Conservation (phyloP, 768 basidiomycete genomes). For the Trametes coccinea region DNA sequence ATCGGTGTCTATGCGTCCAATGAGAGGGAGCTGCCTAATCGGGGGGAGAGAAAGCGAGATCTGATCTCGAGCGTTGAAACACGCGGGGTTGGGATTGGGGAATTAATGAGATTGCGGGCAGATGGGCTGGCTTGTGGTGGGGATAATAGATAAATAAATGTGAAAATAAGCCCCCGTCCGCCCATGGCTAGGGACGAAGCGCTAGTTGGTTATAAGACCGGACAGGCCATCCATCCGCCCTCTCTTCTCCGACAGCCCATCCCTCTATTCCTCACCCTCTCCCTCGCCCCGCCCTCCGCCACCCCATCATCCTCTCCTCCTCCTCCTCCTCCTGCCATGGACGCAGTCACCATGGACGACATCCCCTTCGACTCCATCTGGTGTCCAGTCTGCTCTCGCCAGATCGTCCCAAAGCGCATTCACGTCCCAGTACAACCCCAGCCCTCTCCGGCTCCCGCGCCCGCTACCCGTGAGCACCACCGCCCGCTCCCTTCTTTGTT, state of each 20-base stretch:
- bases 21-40: conserved; percentile 20
- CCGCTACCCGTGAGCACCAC: conserved; percentile 41
- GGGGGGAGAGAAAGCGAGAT: conserved; percentile 1
- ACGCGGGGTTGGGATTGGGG: neutral
- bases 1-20: conserved; percentile 24
- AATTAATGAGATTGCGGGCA: conserved; percentile 2
- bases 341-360: conserved; percentile 17
- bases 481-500: conserved; percentile 1
- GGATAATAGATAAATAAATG: conserved; percentile 6
- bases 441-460: conserved; percentile 35
- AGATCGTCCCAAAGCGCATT: conserved; percentile 77
- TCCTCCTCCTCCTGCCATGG: conserved; percentile 24
- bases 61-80: conserved; percentile 12
- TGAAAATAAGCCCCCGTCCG: neutral
- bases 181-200: conserved; percentile 1
- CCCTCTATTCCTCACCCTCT: neutral
- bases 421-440: conserved; percentile 46
- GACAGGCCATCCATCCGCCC: conserved; percentile 20
- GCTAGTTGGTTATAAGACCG: conserved; percentile 22
- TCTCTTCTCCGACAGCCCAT: conserved; percentile 16
- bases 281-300: too few relatives aligned
- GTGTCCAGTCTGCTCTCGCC: conserved; percentile 79
- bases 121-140: conserved; percentile 2
- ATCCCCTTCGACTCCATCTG: conserved; percentile 62
- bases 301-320: neutral